Evolutionary conservation across 2,329 filamentous ascomycete species (phyloP), one percentile per base, ranked within the genome.

Genomic region (Trichoderma sp.): DNA sequence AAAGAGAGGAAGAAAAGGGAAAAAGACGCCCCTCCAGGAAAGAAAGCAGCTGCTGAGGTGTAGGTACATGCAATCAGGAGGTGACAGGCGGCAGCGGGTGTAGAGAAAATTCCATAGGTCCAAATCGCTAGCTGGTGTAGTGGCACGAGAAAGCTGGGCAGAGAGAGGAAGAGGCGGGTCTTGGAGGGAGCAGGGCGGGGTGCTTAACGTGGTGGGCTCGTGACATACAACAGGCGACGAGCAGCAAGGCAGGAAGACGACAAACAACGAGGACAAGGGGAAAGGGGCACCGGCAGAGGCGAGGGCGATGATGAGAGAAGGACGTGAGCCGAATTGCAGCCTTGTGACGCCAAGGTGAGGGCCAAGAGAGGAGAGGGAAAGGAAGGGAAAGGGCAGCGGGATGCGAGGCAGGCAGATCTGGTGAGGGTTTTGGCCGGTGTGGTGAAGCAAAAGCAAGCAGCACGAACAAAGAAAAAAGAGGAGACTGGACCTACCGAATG

Each of bases 21-120:
- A 69, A 53, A 47, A 57, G 72, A 70, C 51, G 56, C 39, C 67
- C 67, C 67, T 70, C 67, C 57, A 39, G 43, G 73, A 60, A 65
- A 69, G 60, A 72, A 73, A 73, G 73, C 61, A 72, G 71, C 57
- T 70, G 57, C 57, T 70, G 60, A 58, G 51, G 64, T 58, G 76
- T 75, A 78, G 77, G 77, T 69, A 76, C 74, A 74, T 74, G 74
- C 74, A 76, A 73, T 69, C 67, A 75, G 75, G 74, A 65, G 47
- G 60, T 65, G 69, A 71, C 36, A 58, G 60, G 66, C 62, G 69
- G 69, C 39, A 36, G 72, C 63, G 53, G 69, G 72, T 58, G 62
- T 70, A 36, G 72, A 36, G 72, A 60, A 58, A 71, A 71, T 73
- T 71, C 69, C 72, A 73, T 64, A 71, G 72, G 72, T 73, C 68